Evolutionary conservation across 768 basidiomycete species (phyloP).

Genomic region (Mycena galericulata): DNA sequence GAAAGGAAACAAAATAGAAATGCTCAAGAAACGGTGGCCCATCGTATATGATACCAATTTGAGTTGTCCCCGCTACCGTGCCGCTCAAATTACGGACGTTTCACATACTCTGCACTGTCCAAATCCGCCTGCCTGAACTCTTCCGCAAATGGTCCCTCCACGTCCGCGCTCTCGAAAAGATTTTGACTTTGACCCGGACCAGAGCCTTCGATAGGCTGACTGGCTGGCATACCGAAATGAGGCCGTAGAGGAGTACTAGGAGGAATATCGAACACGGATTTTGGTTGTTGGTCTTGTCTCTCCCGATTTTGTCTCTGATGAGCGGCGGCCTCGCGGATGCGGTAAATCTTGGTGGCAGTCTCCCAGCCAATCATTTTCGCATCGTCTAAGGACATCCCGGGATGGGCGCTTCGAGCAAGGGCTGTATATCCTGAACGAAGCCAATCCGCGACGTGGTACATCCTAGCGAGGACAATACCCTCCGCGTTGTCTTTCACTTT

Average conservation of each 20-base stretch:
- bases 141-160: constrained; percentile 1
- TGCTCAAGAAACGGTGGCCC: too few species aligned
- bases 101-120: constrained; percentile 10
- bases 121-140: constrained; percentile 1
- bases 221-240: neutral
- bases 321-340: neutral
- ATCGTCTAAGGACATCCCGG: neutral
- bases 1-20: too few species aligned
- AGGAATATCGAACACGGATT: neutral
- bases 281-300: neutral
- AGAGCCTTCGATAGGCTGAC: neutral
- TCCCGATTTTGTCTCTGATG: neutral
- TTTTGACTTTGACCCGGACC: neutral
- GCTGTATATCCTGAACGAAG: neutral
- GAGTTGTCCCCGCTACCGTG: too few species aligned
- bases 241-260: neutral
- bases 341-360: neutral
- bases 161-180: neutral
- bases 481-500: neutral
- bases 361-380: neutral
- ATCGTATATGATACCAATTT: too few species aligned
- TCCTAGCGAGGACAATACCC: neutral
- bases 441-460: constrained; percentile 3
- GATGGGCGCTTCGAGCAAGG: neutral
- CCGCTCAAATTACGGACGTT: too few species aligned